Evolutionary conservation across 345 rosid genomes (phyloP), one percentile per base, ranked within the genome.

Genomic region (Hypericum perforatum): DNA sequence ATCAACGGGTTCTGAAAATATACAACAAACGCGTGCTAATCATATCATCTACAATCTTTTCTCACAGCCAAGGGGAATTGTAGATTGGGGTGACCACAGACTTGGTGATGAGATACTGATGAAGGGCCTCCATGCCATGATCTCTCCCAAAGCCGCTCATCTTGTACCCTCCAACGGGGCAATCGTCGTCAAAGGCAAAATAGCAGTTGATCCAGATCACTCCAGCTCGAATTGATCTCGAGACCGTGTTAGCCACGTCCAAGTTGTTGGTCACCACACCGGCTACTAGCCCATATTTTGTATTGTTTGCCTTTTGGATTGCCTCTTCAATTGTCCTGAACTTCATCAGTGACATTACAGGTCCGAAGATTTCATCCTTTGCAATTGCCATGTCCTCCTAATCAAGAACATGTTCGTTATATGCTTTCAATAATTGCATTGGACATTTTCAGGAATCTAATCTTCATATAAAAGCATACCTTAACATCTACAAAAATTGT

Each of bases 151-250:
- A n/a, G n/a, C n/a, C n/a, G n/a, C n/a, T 51, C 54, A 37, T 22
- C 14, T 51, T 51, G 37, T 36, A 51, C 54, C 54, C 54, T 10
- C 54, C 54, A 37, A 22, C 32, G 7, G 54, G 54, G 54, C 36
- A 15, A 9, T 32, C 54, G 11, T 22, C 38, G 11, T 51, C 54
- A 37, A 51, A 51, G 5, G 37, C 40, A 14, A 15, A 10, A 16
- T 51, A 51, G 39, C 54, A 51, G 54, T 51, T 51, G 41, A 51
- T 51, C 54, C 54, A 51, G 10, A 36, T 32, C 41, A 32, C 13
- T 10, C 54, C 54, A 0, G 37, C 54, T 9, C 54, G 37, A 14
- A 51, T 22, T 13, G 54, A 22, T 10, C 54, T 22, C n/a, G 54
- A 32, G 13, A 51, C 36, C 6, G 54, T 51, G 41, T 51, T 51